Conservation (phyloP, 345 rosid genomes). For the Salix brachista region DNA sequence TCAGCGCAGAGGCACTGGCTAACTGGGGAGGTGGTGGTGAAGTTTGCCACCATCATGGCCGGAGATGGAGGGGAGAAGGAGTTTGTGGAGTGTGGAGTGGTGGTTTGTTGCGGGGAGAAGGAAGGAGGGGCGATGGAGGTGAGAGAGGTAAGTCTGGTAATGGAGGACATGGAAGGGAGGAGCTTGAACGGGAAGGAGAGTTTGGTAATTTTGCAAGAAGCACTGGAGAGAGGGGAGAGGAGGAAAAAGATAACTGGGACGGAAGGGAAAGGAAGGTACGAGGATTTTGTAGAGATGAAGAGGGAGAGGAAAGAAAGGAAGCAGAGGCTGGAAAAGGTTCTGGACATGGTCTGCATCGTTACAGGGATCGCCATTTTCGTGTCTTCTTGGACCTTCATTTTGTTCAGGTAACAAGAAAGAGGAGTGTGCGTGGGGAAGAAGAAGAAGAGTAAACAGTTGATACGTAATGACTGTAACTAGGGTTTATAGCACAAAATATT, state of each 20-base stretch:
- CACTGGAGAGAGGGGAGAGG: slow-evolving; percentile 42
- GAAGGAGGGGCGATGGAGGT: slow-evolving; percentile 62
- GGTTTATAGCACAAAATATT: background rate
- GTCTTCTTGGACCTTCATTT: slow-evolving; percentile 48
- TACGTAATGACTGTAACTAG: background rate
- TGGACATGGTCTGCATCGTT: slow-evolving; percentile 14
- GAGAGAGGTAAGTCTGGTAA: slow-evolving; percentile 60
- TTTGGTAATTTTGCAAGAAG: slow-evolving; percentile 49
- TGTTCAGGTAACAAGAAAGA: slow-evolving; percentile 27
- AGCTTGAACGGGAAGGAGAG: slow-evolving; percentile 61
- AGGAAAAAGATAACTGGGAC: slow-evolving; percentile 13
- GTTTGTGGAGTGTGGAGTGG: slow-evolving; percentile 38
- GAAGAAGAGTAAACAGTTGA: background rate
- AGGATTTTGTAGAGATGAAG: slow-evolving; percentile 42
- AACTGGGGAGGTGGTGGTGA: slow-evolving; percentile 52
- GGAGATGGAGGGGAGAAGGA: slow-evolving; percentile 28
- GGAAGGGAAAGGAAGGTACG: slow-evolving; percentile 36
- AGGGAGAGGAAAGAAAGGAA: slow-evolving; percentile 33
- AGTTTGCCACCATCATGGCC: slow-evolving; percentile 39
- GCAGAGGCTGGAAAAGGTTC: slow-evolving; percentile 28
- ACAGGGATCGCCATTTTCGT: slow-evolving; percentile 47
- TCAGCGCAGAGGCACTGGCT: slow-evolving; percentile 67
- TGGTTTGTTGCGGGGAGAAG: slow-evolving; percentile 43
- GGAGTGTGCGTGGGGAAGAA: too few species aligned
- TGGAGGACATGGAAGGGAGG: slow-evolving; percentile 79